Evolutionary conservation across 495 filamentous ascomycete species (phyloP).

Genomic region (Annulohypoxylon nitens): DNA sequence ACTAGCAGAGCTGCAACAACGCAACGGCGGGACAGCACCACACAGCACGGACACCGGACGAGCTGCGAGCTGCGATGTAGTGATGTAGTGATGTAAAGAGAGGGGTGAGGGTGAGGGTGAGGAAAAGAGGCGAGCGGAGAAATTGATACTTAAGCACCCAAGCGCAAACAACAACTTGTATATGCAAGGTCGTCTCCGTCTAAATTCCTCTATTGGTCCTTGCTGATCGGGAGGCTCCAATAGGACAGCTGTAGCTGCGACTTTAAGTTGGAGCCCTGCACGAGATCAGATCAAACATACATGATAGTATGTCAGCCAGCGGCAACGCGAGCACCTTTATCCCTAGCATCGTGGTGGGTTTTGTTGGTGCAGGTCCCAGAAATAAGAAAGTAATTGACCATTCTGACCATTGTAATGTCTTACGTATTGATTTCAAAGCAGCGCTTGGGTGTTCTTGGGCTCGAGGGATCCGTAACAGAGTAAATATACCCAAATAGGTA

Average conservation of each 20-base stretch:
- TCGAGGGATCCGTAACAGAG: conserved; percentile 3
- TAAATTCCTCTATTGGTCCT: conserved; percentile 29
- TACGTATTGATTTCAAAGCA: conserved; percentile 31
- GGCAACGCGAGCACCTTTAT: conserved; percentile 31
- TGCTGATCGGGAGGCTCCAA: conserved; percentile 30
- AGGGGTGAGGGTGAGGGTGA: not conserved
- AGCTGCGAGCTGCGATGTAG: not conserved
- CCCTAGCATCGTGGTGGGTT: conserved; percentile 31
- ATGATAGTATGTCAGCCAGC: conserved; percentile 15
- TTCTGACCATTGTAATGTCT: conserved; percentile 25
- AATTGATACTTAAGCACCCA: conserved; percentile 8
- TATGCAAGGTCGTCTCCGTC: conserved; percentile 41
- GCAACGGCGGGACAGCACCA: not conserved
- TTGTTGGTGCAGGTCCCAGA: conserved; percentile 21
- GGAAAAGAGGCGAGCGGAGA: conserved; percentile 18
- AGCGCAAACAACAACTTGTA: conserved; percentile 32
- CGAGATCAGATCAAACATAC: conserved; percentile 44
- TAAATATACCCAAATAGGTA: conserved; percentile 12
- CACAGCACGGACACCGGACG: conserved; percentile 26
- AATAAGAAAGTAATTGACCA: conserved; percentile 16
- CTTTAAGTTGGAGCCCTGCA: conserved; percentile 34
- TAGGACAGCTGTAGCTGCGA: conserved; percentile 22
- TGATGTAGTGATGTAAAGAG: not conserved
- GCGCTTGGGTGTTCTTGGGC: conserved; percentile 7
- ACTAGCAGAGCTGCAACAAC: conserved; percentile 29